A percentile compares a stretch with the other conserved stretches of the same genome.
Evolutionary conservation across 2,329 filamentous ascomycete genomes (phyloP).

Genomic region (Neofusicoccum sp.): DNA sequence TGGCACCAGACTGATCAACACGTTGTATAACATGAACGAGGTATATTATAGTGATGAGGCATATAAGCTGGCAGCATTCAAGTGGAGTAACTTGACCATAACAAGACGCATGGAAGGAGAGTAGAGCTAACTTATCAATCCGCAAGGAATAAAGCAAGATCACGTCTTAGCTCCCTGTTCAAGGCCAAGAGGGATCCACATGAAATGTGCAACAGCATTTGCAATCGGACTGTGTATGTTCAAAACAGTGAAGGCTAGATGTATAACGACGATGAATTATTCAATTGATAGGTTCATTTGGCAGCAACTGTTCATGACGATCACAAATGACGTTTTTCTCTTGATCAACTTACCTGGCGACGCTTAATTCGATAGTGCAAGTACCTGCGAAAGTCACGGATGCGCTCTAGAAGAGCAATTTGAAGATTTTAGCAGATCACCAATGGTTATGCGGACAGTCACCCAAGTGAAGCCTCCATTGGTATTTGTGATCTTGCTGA

Average conservation of each 20-base stretch:
- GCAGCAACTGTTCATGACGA: neutral
- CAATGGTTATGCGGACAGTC: conserved; percentile 62
- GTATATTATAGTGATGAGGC: neutral
- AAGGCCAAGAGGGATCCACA: neutral
- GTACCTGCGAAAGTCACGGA: neutral
- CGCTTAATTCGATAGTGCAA: neutral
- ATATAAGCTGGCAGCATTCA: neutral
- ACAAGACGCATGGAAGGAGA: too few species aligned
- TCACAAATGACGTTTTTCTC: neutral
- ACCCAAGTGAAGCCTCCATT: conserved; percentile 63
- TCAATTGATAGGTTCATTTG: too few species aligned
- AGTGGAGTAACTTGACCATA: too few species aligned
- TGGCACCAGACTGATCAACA: neutral
- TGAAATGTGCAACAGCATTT: too few species aligned
- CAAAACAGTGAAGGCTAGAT: too few species aligned
- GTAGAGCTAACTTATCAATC: too few species aligned
- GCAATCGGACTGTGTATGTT: too few species aligned
- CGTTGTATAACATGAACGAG: too few species aligned
- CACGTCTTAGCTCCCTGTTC: neutral
- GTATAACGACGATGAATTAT: too few species aligned
- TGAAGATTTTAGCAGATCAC: conserved; percentile 39
- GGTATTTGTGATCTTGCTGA: conserved; percentile 46
- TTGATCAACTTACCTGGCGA: conserved; percentile 10
- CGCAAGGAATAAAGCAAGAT: too few species aligned
- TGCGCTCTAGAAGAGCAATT: neutral